Evolutionary conservation across 2,329 filamentous ascomycete genomes (phyloP).

Genomic region (Diatrype stigma): DNA sequence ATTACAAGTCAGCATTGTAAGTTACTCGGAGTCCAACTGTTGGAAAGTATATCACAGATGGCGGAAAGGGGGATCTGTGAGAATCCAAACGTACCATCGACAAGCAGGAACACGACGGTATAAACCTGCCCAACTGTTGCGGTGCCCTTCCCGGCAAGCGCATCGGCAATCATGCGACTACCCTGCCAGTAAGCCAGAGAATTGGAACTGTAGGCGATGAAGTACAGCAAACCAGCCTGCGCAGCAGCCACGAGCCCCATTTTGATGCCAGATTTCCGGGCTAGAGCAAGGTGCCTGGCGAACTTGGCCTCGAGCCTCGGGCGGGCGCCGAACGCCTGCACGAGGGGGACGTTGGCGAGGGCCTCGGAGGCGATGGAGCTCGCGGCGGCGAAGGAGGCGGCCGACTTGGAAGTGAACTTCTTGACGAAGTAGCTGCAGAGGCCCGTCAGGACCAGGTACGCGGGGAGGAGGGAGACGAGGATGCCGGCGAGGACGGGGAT

Average conservation of each 20-base stretch:
- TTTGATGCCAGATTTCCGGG: conserved; percentile 49
- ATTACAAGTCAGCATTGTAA: conserved; percentile 17
- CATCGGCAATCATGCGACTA: conserved; percentile 43
- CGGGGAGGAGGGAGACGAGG: conserved; percentile 58
- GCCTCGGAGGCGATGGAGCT: conserved; percentile 61
- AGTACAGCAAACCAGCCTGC: conserved; percentile 60
- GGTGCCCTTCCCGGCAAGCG: conserved; percentile 23
- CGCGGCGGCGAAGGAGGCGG: conserved; percentile 51
- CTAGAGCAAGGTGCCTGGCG: conserved; percentile 43
- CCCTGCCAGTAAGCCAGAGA: conserved; percentile 67
- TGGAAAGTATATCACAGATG: conserved; percentile 6
- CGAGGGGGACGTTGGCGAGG: conserved; percentile 55
- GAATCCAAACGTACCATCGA: conserved; percentile 35
- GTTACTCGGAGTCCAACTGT: too few species aligned
- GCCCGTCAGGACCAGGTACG: conserved; percentile 56
- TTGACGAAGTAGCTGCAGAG: conserved; percentile 51
- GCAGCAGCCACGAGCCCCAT: conserved; percentile 54
- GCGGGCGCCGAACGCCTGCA: conserved; percentile 61
- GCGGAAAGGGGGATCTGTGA: conserved; percentile 17
- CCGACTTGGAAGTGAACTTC: conserved; percentile 47
- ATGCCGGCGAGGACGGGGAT: conserved; percentile 60
- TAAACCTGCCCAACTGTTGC: conserved; percentile 34
- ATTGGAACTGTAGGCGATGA: conserved; percentile 64
- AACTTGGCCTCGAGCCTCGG: conserved; percentile 57
- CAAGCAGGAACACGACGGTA: conserved; percentile 49